Evolutionary conservation across 2,329 filamentous ascomycete genomes (phyloP), one percentile per base, ranked within the genome.

Genomic region (Dactylellina parvicollis): DNA sequence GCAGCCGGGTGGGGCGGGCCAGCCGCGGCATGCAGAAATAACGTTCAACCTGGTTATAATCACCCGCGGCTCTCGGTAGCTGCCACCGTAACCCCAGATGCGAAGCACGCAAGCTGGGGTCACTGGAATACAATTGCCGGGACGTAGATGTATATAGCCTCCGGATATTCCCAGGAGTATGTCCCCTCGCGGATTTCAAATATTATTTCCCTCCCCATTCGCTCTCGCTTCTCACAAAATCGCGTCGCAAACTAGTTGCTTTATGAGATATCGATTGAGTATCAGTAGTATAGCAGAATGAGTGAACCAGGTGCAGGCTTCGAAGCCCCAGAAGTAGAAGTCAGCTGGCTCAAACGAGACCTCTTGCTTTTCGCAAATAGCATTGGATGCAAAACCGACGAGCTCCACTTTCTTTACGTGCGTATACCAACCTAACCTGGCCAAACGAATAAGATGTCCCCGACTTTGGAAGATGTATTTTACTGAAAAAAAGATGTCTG

Each of bases 361-460:
- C 87, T 89, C 34, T 85, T 97, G 74, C 88, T 98, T 74, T 97
- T 97, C 81, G 92, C 93, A 77, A 90, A 90, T 81, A 94, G 90
- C 82, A 94, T 97, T 80, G 93, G 93, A 65, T 89, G 86, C 79
- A 94, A 87, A 10, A 85, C 86, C n/a, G 89, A 96, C 77, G 93
- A 97, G 84, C 87, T 96, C 79, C 92, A 96, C 80, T 96, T 94
- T 80, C 88, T 96, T 82, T 97, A 92, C 78, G 92, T 95, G 85
- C 72, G 86, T 79, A 32, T 36, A 36, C 5, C 12, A 9, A 20
- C 0, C 28, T 52, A n/a, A n/a, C n/a, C n/a, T n/a, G n/a, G n/a
- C n/a, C 28, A 28, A 28, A 24, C 30, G 16, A n/a, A 38, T 1
- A 30, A 47, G n/a, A n/a, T 44, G 18, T 14, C 7, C 12, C 9